Conservation (phyloP, 805 yeast species). For the Peterozyma xylosa region DNA sequence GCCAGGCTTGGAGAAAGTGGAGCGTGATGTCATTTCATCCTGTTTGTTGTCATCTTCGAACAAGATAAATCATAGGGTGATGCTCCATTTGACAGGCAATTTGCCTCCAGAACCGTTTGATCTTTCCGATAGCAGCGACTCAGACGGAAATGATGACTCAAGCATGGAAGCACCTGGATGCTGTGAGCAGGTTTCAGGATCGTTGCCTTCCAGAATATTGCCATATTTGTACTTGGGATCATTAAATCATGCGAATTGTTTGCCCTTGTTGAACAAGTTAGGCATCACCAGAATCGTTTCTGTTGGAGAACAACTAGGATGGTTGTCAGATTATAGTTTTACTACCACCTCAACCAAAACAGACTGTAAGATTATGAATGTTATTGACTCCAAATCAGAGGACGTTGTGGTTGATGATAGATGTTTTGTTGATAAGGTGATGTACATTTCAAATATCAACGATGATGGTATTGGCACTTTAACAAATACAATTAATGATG, state of each 20-base stretch:
- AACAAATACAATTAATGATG: conserved; percentile 49
- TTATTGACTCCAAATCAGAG: conserved; percentile 12
- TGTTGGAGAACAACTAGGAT: conserved; percentile 74
- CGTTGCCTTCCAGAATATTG: conserved; percentile 77
- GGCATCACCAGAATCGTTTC: conserved; percentile 73
- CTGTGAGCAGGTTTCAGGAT: conserved; percentile 35
- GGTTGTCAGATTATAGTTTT: conserved; percentile 36
- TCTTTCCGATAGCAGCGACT: conserved; percentile 6
- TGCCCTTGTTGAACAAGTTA: conserved; percentile 51
- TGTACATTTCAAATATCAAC: conserved; percentile 66
- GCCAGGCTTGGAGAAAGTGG: conserved; percentile 1
- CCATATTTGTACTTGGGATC: conserved; percentile 85
- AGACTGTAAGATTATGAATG: conserved; percentile 20
- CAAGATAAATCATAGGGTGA: background rate
- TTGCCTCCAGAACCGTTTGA: background rate
- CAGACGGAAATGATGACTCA: conserved; percentile 23
- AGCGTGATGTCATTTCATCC: conserved; percentile 7
- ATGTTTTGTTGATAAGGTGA: conserved; percentile 34
- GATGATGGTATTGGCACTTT: conserved; percentile 90
- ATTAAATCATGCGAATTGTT: conserved; percentile 69
- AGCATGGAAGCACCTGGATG: background rate
- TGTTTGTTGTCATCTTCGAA: background rate
- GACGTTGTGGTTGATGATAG: conserved; percentile 10
- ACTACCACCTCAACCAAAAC: conserved; percentile 13
- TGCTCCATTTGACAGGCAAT: background rate